Base-by-base conservation (phyloP, 2,329 filamentous ascomycete genomes). In the Monilinia laxa region DNA sequence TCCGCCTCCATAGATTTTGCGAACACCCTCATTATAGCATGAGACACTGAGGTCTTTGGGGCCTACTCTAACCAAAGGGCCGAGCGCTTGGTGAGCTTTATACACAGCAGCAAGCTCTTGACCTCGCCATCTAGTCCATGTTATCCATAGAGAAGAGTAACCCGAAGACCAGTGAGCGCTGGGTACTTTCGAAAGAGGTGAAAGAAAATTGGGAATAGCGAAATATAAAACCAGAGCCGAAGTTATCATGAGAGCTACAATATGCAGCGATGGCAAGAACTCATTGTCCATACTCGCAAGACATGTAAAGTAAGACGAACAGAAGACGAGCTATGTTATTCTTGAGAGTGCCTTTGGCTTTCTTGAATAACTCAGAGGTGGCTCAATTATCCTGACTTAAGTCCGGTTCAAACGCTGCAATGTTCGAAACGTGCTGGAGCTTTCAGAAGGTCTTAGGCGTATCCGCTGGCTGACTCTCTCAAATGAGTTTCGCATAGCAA, bases 51-150 rank as follows among this genome's bases (percentile, higher is more conserved):
- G 28, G 25, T 35, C 55, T 28, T 58, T 28, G 55, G 55, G 55
- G 20, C 55, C 55, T 20, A 58, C 12, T 40, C 55, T 58, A 4
- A 58, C 35, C 28, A 58, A 28, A 35, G 55, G 55, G n/a, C 55
- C 55, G 10, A 58, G 28, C 16, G 7, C 18, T 14, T 40, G 28
- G 20, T 58, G 55, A 40, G 35, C 55, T 40, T 23, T 9, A 40
- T 38, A 40, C 12, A 28, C n/a, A 14, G 31, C 35, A 23, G 28
- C n/a, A 40, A 35, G n/a, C 38, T 58, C 55, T 35, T 40, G n/a
- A 14, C 28, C 28, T 38, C n/a, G 14, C 35, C 28, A 35, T 40
- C 35, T 14, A n/a, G n/a, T 58, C 55, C 35, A 35, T 23, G n/a
- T 14, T 31, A 58, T 35, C 55, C 55, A 58, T 11, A 58, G 35